phyloP scores from a whole-genome alignment of 176 grass and related monocot species.

The Elymus sibiricus region DNA sequence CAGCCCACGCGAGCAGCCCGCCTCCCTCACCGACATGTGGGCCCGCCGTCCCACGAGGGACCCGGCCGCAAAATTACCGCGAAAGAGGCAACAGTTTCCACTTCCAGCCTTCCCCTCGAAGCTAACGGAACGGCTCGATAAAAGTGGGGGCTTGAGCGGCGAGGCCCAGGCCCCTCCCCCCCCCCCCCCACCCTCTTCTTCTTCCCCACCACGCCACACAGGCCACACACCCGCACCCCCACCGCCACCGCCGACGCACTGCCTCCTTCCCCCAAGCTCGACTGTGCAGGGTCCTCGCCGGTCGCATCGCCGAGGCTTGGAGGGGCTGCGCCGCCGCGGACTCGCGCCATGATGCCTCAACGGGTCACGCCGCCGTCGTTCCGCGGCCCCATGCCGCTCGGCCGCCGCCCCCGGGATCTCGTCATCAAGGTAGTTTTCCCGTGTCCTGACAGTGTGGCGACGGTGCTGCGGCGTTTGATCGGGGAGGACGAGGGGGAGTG shows the following conservation, averaged over 20 bases:
- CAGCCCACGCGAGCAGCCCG: neutral
- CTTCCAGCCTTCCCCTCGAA: slow-evolving; percentile 3
- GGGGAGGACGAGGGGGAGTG: neutral
- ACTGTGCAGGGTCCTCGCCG: neutral
- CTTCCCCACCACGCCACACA: neutral
- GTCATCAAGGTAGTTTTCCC: slow-evolving; percentile 54
- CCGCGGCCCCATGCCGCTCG: neutral
- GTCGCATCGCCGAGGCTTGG: neutral
- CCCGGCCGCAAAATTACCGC: neutral
- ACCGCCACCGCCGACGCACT: neutral
- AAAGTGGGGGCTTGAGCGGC: neutral
- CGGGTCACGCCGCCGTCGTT: neutral
- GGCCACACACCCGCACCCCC: neutral
- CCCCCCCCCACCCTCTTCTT: too few relatives aligned
- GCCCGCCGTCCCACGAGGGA: neutral
- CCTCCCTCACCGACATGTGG: neutral
- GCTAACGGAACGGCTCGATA: slow-evolving; percentile 28
- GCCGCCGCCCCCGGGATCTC: slow-evolving; percentile 23
- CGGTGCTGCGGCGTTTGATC: neutral
- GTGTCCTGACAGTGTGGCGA: neutral
- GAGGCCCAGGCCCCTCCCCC: neutral
- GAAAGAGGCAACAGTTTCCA: neutral
- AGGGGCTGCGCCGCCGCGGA: neutral
- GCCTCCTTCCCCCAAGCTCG: neutral
- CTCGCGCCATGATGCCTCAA: slow-evolving; percentile 22